These are phyloP conservation scores for Cladosporium sp. DNA, from an alignment of 2,329 filamentous ascomycete species.

Conservation along the genomic window DNA sequence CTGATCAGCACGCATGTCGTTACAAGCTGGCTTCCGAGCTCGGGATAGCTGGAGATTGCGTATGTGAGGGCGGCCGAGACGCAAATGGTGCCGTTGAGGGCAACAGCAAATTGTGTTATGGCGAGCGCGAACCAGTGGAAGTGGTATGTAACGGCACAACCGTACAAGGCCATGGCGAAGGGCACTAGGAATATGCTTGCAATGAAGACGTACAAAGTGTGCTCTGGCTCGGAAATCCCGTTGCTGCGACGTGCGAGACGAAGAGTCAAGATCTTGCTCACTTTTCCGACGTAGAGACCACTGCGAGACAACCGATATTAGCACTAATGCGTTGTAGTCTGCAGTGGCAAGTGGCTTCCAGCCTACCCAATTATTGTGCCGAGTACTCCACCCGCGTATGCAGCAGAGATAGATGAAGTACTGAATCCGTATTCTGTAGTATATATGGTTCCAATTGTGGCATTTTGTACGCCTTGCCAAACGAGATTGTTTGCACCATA, in stretches of 20 bases:
- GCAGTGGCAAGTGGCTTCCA: conserved; percentile 31
- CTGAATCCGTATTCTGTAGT: conserved; percentile 14
- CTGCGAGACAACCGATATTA: conserved; percentile 37
- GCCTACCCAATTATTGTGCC: conserved; percentile 24
- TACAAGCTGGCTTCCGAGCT: conserved; percentile 47
- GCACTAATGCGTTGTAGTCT: conserved; percentile 38
- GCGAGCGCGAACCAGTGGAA: conserved; percentile 54
- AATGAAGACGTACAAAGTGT: conserved; percentile 43
- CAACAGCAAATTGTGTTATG: conserved; percentile 42
- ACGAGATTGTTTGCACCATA: conserved; percentile 30
- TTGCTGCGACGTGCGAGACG: conserved; percentile 39
- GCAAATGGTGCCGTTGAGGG: conserved; percentile 44
- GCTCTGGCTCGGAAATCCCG: conserved; percentile 44
- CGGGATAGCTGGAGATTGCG: conserved; percentile 48
- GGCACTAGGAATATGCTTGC: conserved; percentile 46
- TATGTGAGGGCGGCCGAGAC: conserved; percentile 45
- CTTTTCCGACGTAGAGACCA: conserved; percentile 30
- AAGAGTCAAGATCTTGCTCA: conserved; percentile 34
- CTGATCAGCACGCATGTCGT: conserved; percentile 49
- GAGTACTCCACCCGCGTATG: conserved; percentile 19
- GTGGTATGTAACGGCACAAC: conserved; percentile 48
- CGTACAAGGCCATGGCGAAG: conserved; percentile 46
- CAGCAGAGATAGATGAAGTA: conserved; percentile 11
- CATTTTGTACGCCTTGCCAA: conserved; percentile 29
- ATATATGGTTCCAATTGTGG: conserved; percentile 23